Evolutionary conservation across 2,329 filamentous ascomycete genomes (phyloP).

Genomic region (Fonsecaea erecta): DNA sequence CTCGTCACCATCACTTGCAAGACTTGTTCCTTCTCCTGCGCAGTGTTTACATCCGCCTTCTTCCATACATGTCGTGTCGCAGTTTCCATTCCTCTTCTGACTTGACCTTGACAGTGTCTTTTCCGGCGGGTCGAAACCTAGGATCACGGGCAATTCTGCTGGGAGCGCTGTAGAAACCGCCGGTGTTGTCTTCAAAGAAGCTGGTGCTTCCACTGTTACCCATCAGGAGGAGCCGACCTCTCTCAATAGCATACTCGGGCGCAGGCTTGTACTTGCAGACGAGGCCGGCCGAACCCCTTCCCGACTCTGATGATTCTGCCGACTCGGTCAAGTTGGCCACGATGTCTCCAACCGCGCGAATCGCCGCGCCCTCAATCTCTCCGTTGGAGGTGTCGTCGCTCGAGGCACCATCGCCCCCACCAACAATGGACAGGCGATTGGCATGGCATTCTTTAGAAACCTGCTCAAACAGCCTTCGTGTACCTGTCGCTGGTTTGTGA

Average conservation of each 20-base stretch:
- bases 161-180: slow-evolving; percentile 33
- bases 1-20: not conserved
- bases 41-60: slow-evolving; percentile 26
- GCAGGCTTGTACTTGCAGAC: slow-evolving; percentile 30
- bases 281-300: slow-evolving; percentile 1
- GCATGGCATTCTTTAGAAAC: slow-evolving; percentile 24
- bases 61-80: slow-evolving; percentile 29
- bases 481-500: slow-evolving; percentile 10
- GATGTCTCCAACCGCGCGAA: slow-evolving; percentile 33
- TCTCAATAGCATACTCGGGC: slow-evolving; percentile 35
- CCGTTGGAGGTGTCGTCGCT: slow-evolving; percentile 9
- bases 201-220: slow-evolving; percentile 26
- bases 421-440: not conserved
- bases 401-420: not conserved
- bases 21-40: not conserved
- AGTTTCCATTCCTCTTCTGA: slow-evolving; percentile 32
- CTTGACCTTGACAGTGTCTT: slow-evolving; percentile 31
- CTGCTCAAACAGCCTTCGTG: slow-evolving; percentile 20
- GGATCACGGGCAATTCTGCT: slow-evolving; percentile 36
- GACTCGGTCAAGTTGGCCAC: slow-evolving; percentile 24
- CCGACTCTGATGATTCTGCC: slow-evolving; percentile 8
- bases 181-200: slow-evolving; percentile 34
- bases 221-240: slow-evolving; percentile 22
- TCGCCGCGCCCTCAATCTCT: slow-evolving; percentile 27
- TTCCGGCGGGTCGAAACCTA: slow-evolving; percentile 34